Percentiles rank a stretch among this genome's conserved stretches.
Evolutionary conservation across 1,284 basidiomycete genomes (phyloP).

Genomic region (Apiotrichum mycotoxinovorans): DNA sequence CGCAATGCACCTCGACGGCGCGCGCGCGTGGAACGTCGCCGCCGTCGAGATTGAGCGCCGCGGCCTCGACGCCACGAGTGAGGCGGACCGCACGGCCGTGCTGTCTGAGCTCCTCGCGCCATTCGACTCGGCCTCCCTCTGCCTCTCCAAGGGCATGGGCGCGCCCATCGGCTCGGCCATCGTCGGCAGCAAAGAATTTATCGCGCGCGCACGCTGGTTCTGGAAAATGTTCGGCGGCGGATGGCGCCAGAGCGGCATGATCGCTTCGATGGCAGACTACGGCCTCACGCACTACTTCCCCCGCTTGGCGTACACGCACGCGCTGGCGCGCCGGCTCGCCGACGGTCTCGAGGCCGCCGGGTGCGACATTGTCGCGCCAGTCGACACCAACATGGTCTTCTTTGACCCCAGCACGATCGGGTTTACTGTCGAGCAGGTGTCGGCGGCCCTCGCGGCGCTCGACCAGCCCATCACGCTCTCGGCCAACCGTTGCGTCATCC

Average conservation of each 20-base stretch:
- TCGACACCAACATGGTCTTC: constrained; percentile 79
- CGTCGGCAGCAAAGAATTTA: constrained; percentile 75
- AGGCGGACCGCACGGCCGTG: constrained; percentile 49
- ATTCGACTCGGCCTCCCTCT: constrained; percentile 87
- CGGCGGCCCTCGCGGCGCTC: constrained; percentile 59
- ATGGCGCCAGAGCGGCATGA: constrained; percentile 83
- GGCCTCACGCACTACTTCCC: constrained; percentile 81
- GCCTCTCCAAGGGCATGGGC: constrained; percentile 92
- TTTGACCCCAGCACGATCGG: constrained; percentile 67
- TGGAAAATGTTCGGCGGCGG: constrained; percentile 93
- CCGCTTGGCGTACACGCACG: constrained; percentile 70
- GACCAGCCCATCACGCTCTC: constrained; percentile 65
- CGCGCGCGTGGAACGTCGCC: constrained; percentile 81
- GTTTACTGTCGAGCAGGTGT: constrained; percentile 62
- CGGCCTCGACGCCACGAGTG: constrained; percentile 30
- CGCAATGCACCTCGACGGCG: constrained; percentile 88
- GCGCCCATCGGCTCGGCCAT: constrained; percentile 83
- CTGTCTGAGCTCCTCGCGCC: constrained; percentile 79
- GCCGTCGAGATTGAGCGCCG: constrained; percentile 69
- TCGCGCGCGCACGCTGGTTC: constrained; percentile 74
- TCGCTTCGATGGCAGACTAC: constrained; percentile 80
- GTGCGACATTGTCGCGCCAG: constrained; percentile 66
- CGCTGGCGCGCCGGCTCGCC: constrained; percentile 67
- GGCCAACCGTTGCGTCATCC: constrained; percentile 66
- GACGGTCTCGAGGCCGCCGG: constrained; percentile 71